Percentiles rank a stretch among this genome's conserved stretches.
Conservation (phyloP, 2,329 filamentous ascomycete genomes). For the Calonectria hongkongensis region DNA sequence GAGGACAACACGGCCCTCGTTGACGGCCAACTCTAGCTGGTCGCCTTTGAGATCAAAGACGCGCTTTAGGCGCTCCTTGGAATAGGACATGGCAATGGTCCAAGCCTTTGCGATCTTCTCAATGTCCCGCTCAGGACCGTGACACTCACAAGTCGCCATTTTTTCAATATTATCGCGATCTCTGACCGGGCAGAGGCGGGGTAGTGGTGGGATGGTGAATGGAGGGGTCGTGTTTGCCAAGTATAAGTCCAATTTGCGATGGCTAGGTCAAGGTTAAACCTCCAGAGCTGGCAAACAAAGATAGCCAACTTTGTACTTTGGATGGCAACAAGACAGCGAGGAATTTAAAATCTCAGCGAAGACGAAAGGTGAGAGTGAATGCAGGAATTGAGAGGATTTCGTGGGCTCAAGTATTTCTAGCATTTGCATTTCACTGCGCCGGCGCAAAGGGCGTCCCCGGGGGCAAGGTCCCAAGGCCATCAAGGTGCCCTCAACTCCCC, state of each 20-base stretch:
- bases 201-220: constrained; percentile 14
- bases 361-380: neutral
- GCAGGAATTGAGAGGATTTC: neutral
- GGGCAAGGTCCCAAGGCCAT: constrained; percentile 30
- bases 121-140: constrained; percentile 56
- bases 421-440: neutral
- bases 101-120: constrained; percentile 61
- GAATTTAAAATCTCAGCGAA: neutral
- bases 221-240: constrained; percentile 18
- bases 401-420: constrained; percentile 31
- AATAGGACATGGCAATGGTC: constrained; percentile 61
- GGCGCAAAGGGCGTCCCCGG: neutral
- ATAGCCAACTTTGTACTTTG: neutral
- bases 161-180: neutral
- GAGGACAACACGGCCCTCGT: constrained; percentile 59
- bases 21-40: constrained; percentile 57
- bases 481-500: constrained; percentile 36
- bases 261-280: neutral
- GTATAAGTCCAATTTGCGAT: neutral
- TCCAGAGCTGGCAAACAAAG: neutral
- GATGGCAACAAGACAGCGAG: neutral
- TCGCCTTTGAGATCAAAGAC: constrained; percentile 58
- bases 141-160: constrained; percentile 51
- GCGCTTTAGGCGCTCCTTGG: constrained; percentile 58
- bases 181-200: neutral